These are phyloP conservation scores for Cordyceps fumosorosea DNA, from an alignment of 2,329 filamentous ascomycete genomes.

Conservation along the genomic window DNA sequence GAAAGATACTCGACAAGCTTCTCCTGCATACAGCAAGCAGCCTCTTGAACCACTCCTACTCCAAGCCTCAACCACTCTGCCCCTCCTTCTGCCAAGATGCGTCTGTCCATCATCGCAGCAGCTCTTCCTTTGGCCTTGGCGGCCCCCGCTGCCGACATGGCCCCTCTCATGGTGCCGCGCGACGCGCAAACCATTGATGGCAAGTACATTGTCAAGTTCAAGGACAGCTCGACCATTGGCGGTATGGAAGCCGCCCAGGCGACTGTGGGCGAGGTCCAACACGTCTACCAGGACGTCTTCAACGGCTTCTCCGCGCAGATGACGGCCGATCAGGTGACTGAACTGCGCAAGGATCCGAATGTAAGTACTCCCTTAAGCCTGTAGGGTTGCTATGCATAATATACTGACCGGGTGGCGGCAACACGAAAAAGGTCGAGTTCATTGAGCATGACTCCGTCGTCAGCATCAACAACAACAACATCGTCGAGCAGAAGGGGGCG, in stretches of 20 bases:
- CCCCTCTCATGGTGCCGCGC: conserved; percentile 9
- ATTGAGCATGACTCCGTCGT: conserved; percentile 31
- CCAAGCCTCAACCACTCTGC: not conserved
- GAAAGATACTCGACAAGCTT: not conserved
- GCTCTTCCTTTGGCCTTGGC: conserved; percentile 17
- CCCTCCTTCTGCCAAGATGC: conserved; percentile 14
- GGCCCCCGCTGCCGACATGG: conserved; percentile 10
- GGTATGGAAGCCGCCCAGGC: not conserved
- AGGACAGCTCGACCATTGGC: conserved; percentile 14
- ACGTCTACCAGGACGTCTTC: conserved; percentile 18
- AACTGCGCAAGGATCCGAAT: conserved; percentile 18
- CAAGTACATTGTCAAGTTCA: conserved; percentile 25
- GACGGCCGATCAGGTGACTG: conserved; percentile 16
- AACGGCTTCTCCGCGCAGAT: conserved; percentile 20
- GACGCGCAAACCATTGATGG: conserved; percentile 16
- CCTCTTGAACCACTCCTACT: not conserved
- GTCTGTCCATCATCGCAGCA: conserved; percentile 18
- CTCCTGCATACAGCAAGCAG: not conserved
- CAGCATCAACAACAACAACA: conserved; percentile 19
- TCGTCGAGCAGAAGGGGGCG: conserved; percentile 26
- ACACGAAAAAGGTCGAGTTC: conserved; percentile 23
- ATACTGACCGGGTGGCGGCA: not conserved
- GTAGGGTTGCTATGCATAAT: not conserved
- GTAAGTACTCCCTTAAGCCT: conserved; percentile 1
- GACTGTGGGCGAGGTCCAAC: conserved; percentile 17